Evolutionary conservation across 768 basidiomycete species (phyloP).

Genomic region (Kwoniella pini): DNA sequence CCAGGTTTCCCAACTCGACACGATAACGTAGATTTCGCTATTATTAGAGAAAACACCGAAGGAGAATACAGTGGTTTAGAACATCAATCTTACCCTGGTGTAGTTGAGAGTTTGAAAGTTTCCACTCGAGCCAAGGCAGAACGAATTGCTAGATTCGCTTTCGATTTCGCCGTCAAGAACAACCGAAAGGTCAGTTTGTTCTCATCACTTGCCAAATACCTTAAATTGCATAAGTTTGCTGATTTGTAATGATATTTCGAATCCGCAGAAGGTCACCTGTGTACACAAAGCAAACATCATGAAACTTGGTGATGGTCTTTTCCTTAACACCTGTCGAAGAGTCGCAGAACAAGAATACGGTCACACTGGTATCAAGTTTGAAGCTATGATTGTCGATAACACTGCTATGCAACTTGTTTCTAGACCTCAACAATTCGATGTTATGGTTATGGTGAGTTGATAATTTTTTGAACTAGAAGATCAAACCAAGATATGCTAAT

Average conservation of each 20-base stretch:
- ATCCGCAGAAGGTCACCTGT: conserved; percentile 88
- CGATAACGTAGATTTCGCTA: conserved; percentile 94
- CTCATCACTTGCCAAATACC: no score
- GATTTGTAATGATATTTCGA: not conserved
- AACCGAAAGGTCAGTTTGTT: conserved; percentile 86
- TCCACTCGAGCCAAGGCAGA: conserved; percentile 94
- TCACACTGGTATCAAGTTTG: conserved; percentile 82
- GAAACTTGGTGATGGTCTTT: conserved; percentile 99
- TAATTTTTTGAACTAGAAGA: not conserved
- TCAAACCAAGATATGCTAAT: no score
- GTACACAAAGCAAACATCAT: conserved; percentile 99
- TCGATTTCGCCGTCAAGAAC: conserved; percentile 98
- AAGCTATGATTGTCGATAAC: conserved; percentile 99
- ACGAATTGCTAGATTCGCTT: conserved; percentile 93
- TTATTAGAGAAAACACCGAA: conserved; percentile 99
- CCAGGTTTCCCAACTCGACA: conserved; percentile 96
- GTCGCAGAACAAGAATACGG: conserved; percentile 91
- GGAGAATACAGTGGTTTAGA: conserved; percentile 99
- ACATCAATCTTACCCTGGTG: conserved; percentile 90
- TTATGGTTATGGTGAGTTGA: conserved; percentile 96
- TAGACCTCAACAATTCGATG: conserved; percentile 92
- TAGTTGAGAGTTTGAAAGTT: conserved; percentile 97
- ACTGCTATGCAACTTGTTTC: conserved; percentile 99
- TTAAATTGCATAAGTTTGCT: not conserved
- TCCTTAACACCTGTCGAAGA: conserved; percentile 95